Evolutionary conservation across 192 early-diverging fungal species (phyloP).

Genomic region (Lunasporangiospora selenospora): DNA sequence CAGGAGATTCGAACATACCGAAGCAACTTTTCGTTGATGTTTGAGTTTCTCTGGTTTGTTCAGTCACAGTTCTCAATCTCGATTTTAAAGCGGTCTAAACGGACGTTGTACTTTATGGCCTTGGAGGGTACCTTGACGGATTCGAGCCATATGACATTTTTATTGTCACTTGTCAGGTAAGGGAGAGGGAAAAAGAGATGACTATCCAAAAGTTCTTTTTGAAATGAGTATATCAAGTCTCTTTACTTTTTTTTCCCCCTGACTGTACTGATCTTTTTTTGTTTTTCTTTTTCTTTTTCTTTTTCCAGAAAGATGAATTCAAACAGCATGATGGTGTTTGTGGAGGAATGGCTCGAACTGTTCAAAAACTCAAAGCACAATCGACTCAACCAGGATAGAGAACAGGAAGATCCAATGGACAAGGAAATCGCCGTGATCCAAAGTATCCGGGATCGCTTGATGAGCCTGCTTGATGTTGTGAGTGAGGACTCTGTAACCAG

Average conservation of each 20-base stretch:
- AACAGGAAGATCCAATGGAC: constrained; percentile 7
- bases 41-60: constrained; percentile 63
- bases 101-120: constrained; percentile 71
- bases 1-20: constrained; percentile 61
- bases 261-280: not conserved
- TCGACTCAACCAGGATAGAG: not conserved
- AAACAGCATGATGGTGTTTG: constrained; percentile 38
- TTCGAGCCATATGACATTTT: constrained; percentile 37
- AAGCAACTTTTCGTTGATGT: constrained; percentile 61
- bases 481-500: constrained; percentile 42
- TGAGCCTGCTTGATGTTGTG: constrained; percentile 19
- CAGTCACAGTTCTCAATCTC: constrained; percentile 61
- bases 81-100: constrained; percentile 59
- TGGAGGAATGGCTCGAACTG: constrained; percentile 30
- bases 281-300: not conserved
- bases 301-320: constrained; percentile 41
- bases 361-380: constrained; percentile 6
- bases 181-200: not conserved
- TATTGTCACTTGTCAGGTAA: constrained; percentile 54
- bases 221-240: not conserved
- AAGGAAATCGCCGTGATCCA: constrained; percentile 15
- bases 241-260: not conserved
- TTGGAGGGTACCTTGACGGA: constrained; percentile 50
- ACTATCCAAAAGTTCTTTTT: not conserved
- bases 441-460: constrained; percentile 29